These are phyloP conservation scores for Wickerhamomyces ciferrii DNA, from an alignment of 805 yeast species.

Conservation along the genomic window DNA sequence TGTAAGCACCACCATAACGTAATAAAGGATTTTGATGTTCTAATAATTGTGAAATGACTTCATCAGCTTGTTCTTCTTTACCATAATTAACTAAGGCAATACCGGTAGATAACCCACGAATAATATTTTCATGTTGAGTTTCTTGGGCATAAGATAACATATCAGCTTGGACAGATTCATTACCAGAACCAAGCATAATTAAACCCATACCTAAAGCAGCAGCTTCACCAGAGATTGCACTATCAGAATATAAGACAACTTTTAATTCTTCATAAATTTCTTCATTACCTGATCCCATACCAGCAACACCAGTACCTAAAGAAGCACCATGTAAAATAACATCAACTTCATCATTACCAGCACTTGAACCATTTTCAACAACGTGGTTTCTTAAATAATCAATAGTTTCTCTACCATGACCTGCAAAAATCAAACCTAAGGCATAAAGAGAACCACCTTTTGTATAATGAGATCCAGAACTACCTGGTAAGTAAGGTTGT, in stretches of 20 bases:
- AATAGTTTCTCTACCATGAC: constrained; percentile 86
- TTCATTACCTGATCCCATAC: constrained; percentile 82
- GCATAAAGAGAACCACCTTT: constrained; percentile 96
- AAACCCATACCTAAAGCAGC: constrained; percentile 96
- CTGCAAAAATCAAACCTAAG: constrained; percentile 90
- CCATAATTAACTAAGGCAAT: constrained; percentile 84
- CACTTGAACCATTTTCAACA: constrained; percentile 54
- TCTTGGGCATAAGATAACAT: constrained; percentile 91
- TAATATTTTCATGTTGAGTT: constrained; percentile 92
- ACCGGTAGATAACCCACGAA: constrained; percentile 89
- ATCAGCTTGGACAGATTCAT: constrained; percentile 61
- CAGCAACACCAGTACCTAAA: constrained; percentile 93
- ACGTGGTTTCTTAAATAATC: constrained; percentile 72
- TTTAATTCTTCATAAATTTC: constrained; percentile 76
- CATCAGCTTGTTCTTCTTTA: constrained; percentile 75
- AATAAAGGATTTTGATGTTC: constrained; percentile 75
- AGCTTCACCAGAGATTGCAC: constrained; percentile 93
- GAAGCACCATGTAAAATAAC: constrained; percentile 93
- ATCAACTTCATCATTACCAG: constrained; percentile 68
- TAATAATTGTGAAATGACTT: constrained; percentile 57
- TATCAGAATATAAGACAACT: constrained; percentile 80
- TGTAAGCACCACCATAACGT: constrained; percentile 94
- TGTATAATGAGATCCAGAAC: constrained; percentile 75
- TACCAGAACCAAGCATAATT: constrained; percentile 89
- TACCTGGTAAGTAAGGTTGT: constrained; percentile 87